A percentile compares a stretch with the other conserved stretches of the same genome.
Conservation (phyloP, 495 filamentous ascomycete species). For the Astrocystis sublimbata region DNA sequence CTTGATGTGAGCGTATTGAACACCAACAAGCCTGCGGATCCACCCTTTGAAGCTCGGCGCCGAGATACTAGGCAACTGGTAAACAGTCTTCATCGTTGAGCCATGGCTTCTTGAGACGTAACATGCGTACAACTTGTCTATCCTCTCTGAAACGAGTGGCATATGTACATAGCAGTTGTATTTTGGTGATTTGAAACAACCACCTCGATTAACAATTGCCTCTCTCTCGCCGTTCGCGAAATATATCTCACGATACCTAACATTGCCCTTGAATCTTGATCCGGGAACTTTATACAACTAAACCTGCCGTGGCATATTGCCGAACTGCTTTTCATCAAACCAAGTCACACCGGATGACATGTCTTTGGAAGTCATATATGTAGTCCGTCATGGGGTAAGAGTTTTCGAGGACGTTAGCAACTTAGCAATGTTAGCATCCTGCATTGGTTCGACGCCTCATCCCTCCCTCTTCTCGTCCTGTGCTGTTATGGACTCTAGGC, state of each 20-base stretch:
- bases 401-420: not conserved
- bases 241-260: too few species aligned
- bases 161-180: not conserved
- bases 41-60: too few species aligned
- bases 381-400: conserved; percentile 83
- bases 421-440: not conserved
- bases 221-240: not conserved
- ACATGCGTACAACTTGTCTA: not conserved
- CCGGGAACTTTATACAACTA: not conserved
- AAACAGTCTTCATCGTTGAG: not conserved
- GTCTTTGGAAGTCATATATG: conserved; percentile 76
- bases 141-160: not conserved
- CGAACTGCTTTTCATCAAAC: not conserved
- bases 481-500: too few species aligned
- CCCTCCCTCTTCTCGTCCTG: not conserved
- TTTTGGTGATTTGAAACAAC: not conserved
- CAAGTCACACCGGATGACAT: conserved; percentile 30
- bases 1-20: too few species aligned
- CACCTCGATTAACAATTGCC: not conserved
- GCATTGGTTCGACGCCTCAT: not conserved
- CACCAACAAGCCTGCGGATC: too few species aligned
- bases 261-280: not conserved
- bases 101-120: not conserved
- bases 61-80: too few species aligned
- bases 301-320: not conserved